These are phyloP conservation scores for Aspergillus ellipticus DNA, from an alignment of 495 filamentous ascomycete species.

Conservation along the genomic window DNA sequence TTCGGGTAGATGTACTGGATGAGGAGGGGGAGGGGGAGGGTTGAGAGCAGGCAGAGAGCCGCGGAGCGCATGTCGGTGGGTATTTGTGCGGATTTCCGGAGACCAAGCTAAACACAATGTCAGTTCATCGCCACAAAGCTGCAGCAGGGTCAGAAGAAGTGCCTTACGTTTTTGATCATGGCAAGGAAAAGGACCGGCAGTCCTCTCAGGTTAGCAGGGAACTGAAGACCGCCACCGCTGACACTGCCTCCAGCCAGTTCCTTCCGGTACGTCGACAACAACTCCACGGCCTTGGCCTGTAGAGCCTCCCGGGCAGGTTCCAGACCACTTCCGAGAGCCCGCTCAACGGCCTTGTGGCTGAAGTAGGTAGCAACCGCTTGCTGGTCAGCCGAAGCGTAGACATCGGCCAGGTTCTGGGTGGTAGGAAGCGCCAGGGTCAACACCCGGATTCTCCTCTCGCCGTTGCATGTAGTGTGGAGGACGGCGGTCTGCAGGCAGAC, in stretches of 20 bases:
- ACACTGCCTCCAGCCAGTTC: constrained; percentile 94
- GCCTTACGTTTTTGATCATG: constrained; percentile 83
- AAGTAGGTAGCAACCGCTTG: constrained; percentile 89
- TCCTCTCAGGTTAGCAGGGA: constrained; percentile 85
- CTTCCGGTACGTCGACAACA: constrained; percentile 92
- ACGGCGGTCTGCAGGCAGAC: constrained; percentile 96
- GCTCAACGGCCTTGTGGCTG: constrained; percentile 95
- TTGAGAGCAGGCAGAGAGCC: constrained; percentile 87
- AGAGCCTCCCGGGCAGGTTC: constrained; percentile 88
- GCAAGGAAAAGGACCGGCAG: constrained; percentile 89
- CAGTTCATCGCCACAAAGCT: constrained; percentile 17
- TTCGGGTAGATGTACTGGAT: constrained; percentile 97
- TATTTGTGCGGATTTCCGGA: constrained; percentile 93
- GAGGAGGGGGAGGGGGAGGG: constrained; percentile 82
- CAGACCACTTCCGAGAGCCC: constrained; percentile 76
- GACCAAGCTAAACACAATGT: constrained; percentile 61
- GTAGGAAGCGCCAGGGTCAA: constrained; percentile 91
- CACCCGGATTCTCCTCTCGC: constrained; percentile 89
- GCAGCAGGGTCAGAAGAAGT: background rate
- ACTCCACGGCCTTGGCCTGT: constrained; percentile 86
- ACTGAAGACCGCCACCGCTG: constrained; percentile 86
- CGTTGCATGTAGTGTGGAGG: constrained; percentile 96
- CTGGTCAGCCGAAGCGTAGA: constrained; percentile 95
- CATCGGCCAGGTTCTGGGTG: constrained; percentile 80
- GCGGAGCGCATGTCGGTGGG: constrained; percentile 93